Evolutionary conservation across 768 basidiomycete species (phyloP).

Genomic region (Boletus rubescentipes): DNA sequence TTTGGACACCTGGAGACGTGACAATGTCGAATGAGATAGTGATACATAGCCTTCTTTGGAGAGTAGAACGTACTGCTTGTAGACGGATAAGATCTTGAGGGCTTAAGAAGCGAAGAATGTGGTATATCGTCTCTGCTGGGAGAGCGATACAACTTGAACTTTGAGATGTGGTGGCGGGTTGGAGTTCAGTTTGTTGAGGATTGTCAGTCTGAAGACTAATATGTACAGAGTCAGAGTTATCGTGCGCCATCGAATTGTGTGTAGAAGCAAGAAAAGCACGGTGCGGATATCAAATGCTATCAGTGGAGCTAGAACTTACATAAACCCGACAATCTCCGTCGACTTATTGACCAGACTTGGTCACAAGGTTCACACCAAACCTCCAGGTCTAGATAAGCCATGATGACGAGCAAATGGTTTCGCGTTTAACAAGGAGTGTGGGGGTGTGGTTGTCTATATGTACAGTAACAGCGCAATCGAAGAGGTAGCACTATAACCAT

Average conservation of each 20-base stretch:
- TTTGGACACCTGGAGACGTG: constrained; percentile 15
- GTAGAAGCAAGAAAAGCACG: neutral
- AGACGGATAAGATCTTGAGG: constrained; percentile 18
- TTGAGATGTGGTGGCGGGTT: neutral
- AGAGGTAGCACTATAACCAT: constrained; percentile 1
- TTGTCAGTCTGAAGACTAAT: neutral
- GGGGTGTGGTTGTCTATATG: neutral
- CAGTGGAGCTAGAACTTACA: too few species aligned
- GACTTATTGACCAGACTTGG: too few species aligned
- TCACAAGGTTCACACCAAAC: too few species aligned
- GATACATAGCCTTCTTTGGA: too few species aligned
- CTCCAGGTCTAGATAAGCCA: neutral
- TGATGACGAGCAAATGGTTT: neutral
- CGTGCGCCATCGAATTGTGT: constrained; percentile 6
- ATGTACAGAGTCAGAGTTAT: neutral
- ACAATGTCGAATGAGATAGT: neutral
- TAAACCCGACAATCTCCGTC: too few species aligned
- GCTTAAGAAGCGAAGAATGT: constrained; percentile 2
- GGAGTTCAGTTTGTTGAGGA: neutral
- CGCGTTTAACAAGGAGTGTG: constrained; percentile 15
- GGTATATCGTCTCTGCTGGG: constrained; percentile 18
- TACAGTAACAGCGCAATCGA: neutral
- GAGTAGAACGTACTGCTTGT: constrained; percentile 7
- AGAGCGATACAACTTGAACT: neutral
- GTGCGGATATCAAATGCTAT: too few species aligned